Evolutionary conservation across 768 basidiomycete genomes (phyloP), one percentile per base, ranked within the genome.

Genomic region (Tricholoma saponaceum): DNA sequence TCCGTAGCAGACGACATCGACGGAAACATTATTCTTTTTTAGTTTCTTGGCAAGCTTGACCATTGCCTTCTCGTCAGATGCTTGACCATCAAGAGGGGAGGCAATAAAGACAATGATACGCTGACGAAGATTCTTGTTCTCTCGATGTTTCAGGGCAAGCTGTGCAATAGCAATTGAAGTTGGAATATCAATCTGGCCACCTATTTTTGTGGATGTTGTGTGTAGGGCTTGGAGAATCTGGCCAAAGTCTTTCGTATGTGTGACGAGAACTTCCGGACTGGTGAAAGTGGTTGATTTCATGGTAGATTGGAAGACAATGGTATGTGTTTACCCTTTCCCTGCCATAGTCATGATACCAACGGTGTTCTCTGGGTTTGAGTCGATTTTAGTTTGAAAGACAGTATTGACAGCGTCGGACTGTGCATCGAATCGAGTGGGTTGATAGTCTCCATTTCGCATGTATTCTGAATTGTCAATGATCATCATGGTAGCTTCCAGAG

Each of bases 301-400:
- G 12, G 30, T 37, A 52, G 9, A 35, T 30, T 9, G 23, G 28
- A 6, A 41, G 30, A 43, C 3, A 50, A 14, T 32, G 51, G 13
- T 35, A 6, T 23, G 61, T 14, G 68, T 83, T 71, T 67, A 96
- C 96, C 89, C 88, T 73, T 97, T 97, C 56, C 93, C 91, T 13
- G 94, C 96, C 93, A 96, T 96, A 26, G 93, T 92, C 95, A 99
- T 97, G 41, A 98, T 76, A 4, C 97, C 97, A 41, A 98, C 95
- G 10, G 94, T 94, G 74, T 91, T 98, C 76, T 99, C 97, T 16
- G 96, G 93, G 76, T 99, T 98, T 23, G 93, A 89, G 69, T 92
- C 89, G 64, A 89, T 89, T 81, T 99, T 99, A 54, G 92, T 86
- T 69, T 89, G 87, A 72, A 97, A 95, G 65, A 98, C 81, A 56